Conservation (phyloP, 1,139 yeast species). For the Saccharomyces uvarum region DNA sequence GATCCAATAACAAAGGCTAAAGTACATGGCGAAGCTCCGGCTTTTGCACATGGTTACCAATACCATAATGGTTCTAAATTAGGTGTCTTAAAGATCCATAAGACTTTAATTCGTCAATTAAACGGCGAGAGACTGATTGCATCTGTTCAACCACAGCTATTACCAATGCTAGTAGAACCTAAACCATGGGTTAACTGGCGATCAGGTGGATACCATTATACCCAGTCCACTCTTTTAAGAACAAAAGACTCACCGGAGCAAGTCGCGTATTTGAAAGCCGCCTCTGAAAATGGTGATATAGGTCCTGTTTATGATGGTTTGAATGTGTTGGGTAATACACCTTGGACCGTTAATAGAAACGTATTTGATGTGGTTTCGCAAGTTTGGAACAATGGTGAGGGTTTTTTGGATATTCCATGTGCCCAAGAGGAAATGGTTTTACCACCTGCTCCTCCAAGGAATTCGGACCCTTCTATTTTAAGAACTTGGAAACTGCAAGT, state of each 20-base stretch:
- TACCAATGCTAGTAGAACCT: slow-evolving; percentile 92
- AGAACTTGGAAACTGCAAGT: slow-evolving; percentile 61
- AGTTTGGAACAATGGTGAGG: slow-evolving; percentile 82
- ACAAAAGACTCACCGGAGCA: slow-evolving; percentile 87
- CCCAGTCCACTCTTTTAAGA: slow-evolving; percentile 58
- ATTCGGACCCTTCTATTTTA: slow-evolving; percentile 64
- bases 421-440: slow-evolving; percentile 44
- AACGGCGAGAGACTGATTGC: slow-evolving; percentile 62
- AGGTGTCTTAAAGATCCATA: slow-evolving; percentile 77
- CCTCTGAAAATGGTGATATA: slow-evolving; percentile 61
- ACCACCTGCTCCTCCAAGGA: slow-evolving; percentile 59
- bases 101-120: slow-evolving; percentile 54
- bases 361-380: slow-evolving; percentile 62
- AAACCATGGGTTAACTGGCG: slow-evolving; percentile 77
- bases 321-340: slow-evolving; percentile 77
- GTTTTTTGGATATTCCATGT: slow-evolving; percentile 75
- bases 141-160: slow-evolving; percentile 74
- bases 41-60: slow-evolving; percentile 83
- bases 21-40: slow-evolving; percentile 74
- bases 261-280: slow-evolving; percentile 76
- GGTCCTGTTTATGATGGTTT: slow-evolving; percentile 69
- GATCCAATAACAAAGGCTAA: slow-evolving; percentile 70
- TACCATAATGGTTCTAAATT: slow-evolving; percentile 68
- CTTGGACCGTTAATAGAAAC: slow-evolving; percentile 84
- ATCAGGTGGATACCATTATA: slow-evolving; percentile 75